phyloP scores from a whole-genome alignment of 139 green algal species.

The Mesotaenium endlicherianum region DNA sequence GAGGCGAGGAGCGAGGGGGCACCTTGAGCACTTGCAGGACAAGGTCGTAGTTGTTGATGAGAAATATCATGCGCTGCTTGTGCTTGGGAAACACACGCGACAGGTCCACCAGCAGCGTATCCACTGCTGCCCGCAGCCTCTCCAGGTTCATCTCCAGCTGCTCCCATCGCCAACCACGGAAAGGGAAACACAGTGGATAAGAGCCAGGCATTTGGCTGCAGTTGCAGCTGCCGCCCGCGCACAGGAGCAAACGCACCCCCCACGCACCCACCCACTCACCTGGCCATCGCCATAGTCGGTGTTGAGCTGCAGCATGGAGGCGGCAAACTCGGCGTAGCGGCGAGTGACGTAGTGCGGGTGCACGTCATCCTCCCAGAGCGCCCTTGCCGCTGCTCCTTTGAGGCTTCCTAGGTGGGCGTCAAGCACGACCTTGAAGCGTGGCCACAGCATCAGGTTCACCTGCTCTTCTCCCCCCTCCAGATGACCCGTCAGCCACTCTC shows the following conservation, averaged over 20 bases:
- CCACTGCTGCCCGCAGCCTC: constrained; percentile 60
- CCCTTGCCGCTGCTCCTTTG: constrained; percentile 13
- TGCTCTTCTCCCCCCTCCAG: constrained; percentile 7
- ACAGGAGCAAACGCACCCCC: background rate
- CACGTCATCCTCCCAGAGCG: constrained; percentile 66
- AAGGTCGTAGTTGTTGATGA: constrained; percentile 88
- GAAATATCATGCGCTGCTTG: constrained; percentile 72
- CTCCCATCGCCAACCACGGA: too few species aligned
- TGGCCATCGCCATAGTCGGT: constrained; percentile 50
- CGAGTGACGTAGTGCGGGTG: constrained; percentile 52
- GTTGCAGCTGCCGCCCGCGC: background rate
- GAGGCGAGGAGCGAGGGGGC: background rate
- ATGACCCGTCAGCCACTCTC: background rate
- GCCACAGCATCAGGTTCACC: constrained; percentile 89
- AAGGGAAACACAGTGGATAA: too few species aligned
- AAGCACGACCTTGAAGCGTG: constrained; percentile 80
- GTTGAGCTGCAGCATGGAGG: constrained; percentile 79
- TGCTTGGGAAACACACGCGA: constrained; percentile 47
- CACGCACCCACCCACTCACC: background rate
- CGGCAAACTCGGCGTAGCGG: constrained; percentile 70
- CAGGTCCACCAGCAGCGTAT: constrained; percentile 67
- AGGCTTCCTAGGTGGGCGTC: constrained; percentile 54
- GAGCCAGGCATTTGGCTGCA: too few species aligned
- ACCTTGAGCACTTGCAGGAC: constrained; percentile 68
- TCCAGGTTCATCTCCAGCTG: constrained; percentile 74